Percentiles rank a stretch among this genome's conserved stretches.
phyloP scores from a whole-genome alignment of 2,329 filamentous ascomycete species.

The Macrophomina pseudophaseolina region DNA sequence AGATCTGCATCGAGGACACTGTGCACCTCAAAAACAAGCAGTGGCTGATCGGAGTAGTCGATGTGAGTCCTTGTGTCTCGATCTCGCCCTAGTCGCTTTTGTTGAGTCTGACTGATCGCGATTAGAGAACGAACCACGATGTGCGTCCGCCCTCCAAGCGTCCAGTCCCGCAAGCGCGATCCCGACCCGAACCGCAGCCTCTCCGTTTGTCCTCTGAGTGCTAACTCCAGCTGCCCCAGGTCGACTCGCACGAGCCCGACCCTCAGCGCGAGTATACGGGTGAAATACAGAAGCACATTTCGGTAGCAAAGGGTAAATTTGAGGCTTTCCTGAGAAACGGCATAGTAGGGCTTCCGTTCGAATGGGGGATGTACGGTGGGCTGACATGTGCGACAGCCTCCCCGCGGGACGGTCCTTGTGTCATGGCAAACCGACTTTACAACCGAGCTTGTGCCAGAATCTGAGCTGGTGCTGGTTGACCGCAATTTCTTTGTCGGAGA shows the following conservation, averaged over 20 bases:
- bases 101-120: slow-evolving; percentile 15
- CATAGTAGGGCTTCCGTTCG: slow-evolving; percentile 31
- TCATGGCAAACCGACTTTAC: slow-evolving; percentile 51
- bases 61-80: slow-evolving; percentile 35
- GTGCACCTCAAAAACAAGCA: slow-evolving; percentile 47
- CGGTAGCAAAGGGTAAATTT: slow-evolving; percentile 42
- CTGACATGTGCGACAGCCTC: slow-evolving; percentile 42
- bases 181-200: not conserved
- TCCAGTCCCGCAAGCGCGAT: not conserved
- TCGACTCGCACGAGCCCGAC: slow-evolving; percentile 53
- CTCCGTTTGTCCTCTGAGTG: not conserved
- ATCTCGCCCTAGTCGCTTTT: not conserved
- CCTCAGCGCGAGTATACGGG: slow-evolving; percentile 47
- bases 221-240: slow-evolving; percentile 34
- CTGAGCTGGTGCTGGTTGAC: slow-evolving; percentile 58
- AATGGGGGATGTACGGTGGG: not conserved
- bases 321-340: slow-evolving; percentile 49
- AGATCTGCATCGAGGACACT: slow-evolving; percentile 49
- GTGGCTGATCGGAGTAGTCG: slow-evolving; percentile 51
- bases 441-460: slow-evolving; percentile 47
- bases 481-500: slow-evolving; percentile 61
- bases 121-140: slow-evolving; percentile 41
- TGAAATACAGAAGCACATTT: slow-evolving; percentile 42
- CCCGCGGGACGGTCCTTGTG: slow-evolving; percentile 58
- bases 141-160: slow-evolving; percentile 31